Conservation (phyloP, 805 yeast species). For the Saccharomycopsis amapae region DNA sequence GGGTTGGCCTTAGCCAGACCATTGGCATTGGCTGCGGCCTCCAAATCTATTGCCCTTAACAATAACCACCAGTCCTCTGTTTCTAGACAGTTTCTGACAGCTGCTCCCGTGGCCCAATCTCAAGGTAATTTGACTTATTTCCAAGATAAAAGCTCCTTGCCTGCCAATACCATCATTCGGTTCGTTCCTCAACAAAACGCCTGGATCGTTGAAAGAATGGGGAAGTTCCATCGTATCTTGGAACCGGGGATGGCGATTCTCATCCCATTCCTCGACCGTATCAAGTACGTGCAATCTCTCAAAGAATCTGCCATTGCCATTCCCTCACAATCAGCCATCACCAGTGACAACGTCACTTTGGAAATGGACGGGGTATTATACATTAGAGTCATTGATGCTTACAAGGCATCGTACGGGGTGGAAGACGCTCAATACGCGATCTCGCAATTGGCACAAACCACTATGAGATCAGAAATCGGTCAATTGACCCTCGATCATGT, state of each 20-base stretch:
- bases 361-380: slow-evolving; percentile 82
- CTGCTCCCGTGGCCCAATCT: not conserved
- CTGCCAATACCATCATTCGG: slow-evolving; percentile 66
- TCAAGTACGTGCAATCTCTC: slow-evolving; percentile 73
- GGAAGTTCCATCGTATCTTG: slow-evolving; percentile 63
- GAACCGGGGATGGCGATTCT: slow-evolving; percentile 73
- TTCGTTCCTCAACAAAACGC: slow-evolving; percentile 90
- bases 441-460: slow-evolving; percentile 80
- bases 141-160: slow-evolving; percentile 49
- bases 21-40: not conserved
- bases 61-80: not conserved
- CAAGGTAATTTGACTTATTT: slow-evolving; percentile 43
- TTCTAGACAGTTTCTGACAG: no score
- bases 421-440: slow-evolving; percentile 85
- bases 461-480: slow-evolving; percentile 87
- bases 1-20: not conserved
- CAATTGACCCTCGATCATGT: slow-evolving; percentile 74
- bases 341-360: slow-evolving; percentile 77
- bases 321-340: slow-evolving; percentile 78
- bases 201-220: slow-evolving; percentile 89
- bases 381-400: slow-evolving; percentile 71
- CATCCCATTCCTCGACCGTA: slow-evolving; percentile 65
- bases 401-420: slow-evolving; percentile 81
- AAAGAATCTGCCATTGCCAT: slow-evolving; percentile 84
- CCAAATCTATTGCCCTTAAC: not conserved